Evolutionary conservation across 2,329 filamentous ascomycete species (phyloP), one percentile per base, ranked within the genome.

Genomic region (Trichoderma asperellum): DNA sequence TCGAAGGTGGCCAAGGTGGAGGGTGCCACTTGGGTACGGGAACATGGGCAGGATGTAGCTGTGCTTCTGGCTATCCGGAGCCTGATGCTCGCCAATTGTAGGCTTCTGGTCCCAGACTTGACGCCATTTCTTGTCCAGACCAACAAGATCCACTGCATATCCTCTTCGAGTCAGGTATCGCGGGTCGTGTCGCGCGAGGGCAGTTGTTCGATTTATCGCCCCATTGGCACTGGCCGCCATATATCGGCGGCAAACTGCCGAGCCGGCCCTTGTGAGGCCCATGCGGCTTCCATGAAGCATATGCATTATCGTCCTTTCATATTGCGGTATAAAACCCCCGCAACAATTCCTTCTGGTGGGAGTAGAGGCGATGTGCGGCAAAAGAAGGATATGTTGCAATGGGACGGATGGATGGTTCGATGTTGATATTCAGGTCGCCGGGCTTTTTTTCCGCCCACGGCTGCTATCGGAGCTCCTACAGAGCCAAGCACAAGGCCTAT

Each of bases 11-110:
- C 94, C 94, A 71, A 97, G 88, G 78, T 97, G 94, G 34, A 97
- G 85, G 35, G 89, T 90, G 35, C 94, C 94, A 0, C 94, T 97
- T 0, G 94, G 94, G 78, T 97, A 97, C 0, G 94, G 94, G 77
- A 97, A 97, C 94, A 97, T 97, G 73, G 94, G 91, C 66, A 97
- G 84, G 71, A 97, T 88, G 78, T 95, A 97, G 79, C 84, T 85
- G 69, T 80, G 80, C 53, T 80, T 74, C 43, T 79, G 72, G 67
- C 70, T 58, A 37, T 72, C 74, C 40, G 55, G 27, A 21, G 21
- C 40, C 71, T 73, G 64, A 60, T 69, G 70, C 14, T 63, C 72
- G 40, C 72, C 14, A 32, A 70, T 55, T 29, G 71, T n/a, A 71
- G 55, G 18, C 55, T 68, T 56, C 65, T 68, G 59, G 11, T 74